These are phyloP conservation scores for Tulasnella sp. DNA, from an alignment of 768 basidiomycete species.

Conservation along the genomic window DNA sequence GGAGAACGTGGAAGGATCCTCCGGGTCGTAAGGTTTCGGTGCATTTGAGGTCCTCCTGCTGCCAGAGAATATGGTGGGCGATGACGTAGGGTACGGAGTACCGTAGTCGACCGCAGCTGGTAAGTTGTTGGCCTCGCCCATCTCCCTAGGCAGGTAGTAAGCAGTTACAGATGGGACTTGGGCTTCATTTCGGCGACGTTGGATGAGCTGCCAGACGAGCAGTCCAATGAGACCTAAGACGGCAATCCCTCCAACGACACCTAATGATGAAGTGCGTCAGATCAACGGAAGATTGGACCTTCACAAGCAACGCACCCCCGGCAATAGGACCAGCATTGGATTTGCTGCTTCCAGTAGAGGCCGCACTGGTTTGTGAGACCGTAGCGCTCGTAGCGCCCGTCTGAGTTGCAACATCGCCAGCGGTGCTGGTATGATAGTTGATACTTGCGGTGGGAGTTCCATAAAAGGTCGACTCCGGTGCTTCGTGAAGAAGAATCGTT, in stretches of 20 bases:
- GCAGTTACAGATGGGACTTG: neutral
- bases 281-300: neutral
- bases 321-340: slow-evolving; percentile 16
- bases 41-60: neutral
- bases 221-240: neutral
- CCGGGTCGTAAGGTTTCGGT: neutral
- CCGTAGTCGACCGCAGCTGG: neutral
- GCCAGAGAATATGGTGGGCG: neutral
- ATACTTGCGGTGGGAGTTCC: slow-evolving; percentile 19
- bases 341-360: neutral
- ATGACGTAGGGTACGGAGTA: neutral
- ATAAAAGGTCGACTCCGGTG: neutral
- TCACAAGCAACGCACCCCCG: neutral
- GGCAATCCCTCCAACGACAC: neutral
- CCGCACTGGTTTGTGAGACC: neutral
- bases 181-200: too few relatives aligned
- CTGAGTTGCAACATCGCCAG: neutral
- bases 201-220: neutral
- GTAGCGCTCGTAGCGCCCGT: neutral
- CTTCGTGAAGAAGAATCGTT: too few relatives aligned
- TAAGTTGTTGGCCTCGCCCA: neutral
- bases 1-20: slow-evolving; percentile 18
- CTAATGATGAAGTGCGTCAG: too few relatives aligned
- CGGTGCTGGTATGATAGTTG: neutral
- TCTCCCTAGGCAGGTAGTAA: neutral